Evolutionary conservation across 257 asterid genomes (phyloP).

Genomic region (Craterostigma plantagineum): DNA sequence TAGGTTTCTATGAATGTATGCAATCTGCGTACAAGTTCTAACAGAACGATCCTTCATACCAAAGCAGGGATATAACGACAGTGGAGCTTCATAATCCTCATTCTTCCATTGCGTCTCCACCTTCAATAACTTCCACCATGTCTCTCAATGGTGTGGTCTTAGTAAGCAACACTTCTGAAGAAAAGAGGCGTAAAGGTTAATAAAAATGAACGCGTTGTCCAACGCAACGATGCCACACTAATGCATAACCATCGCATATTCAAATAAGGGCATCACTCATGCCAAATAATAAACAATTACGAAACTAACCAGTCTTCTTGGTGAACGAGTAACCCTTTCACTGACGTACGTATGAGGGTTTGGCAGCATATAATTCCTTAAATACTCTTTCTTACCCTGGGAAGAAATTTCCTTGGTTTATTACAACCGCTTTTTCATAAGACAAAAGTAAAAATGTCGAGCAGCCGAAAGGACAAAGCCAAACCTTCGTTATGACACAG

Average conservation of each 20-base stretch:
- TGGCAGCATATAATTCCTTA: constrained; percentile 33
- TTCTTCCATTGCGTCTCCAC: constrained; percentile 85
- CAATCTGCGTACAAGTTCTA: too few species aligned
- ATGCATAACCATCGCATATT: too few species aligned
- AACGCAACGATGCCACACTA: too few species aligned
- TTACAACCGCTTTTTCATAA: background rate
- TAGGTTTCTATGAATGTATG: too few species aligned
- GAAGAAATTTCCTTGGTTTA: background rate
- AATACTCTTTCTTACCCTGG: constrained; percentile 39
- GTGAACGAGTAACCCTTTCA: constrained; percentile 33
- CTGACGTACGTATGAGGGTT: constrained; percentile 49
- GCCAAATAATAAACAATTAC: background rate
- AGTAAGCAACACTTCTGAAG: constrained; percentile 60
- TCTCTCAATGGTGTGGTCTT: constrained; percentile 74
- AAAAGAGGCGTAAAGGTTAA: background rate
- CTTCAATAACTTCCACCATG: constrained; percentile 54
- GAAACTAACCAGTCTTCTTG: constrained; percentile 41
- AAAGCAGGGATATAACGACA: too few species aligned
- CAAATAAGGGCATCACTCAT: background rate
- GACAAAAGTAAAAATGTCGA: background rate
- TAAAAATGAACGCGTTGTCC: background rate
- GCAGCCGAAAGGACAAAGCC: constrained; percentile 3
- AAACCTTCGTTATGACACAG: constrained; percentile 53
- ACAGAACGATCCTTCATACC: too few species aligned
- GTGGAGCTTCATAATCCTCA: too few species aligned